Base-by-base conservation (phyloP, 164 flowering plant genomes). In the Cinnamomum chago region DNA sequence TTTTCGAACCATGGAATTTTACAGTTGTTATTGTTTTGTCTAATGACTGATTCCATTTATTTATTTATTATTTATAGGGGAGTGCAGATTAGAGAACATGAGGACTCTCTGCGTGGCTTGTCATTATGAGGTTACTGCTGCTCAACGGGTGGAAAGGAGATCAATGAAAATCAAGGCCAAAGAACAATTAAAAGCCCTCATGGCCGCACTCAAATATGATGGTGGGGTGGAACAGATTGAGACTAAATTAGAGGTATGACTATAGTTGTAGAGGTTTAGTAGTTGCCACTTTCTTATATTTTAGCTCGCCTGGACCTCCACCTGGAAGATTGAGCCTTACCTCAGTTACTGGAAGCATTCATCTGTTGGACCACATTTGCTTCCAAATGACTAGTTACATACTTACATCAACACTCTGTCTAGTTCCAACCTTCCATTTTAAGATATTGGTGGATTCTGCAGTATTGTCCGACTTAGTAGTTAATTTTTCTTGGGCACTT, bases 31-130 rank as follows among this genome's bases (percentile, higher is more conserved):
- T 7, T 40, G 47, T 6, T 40, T 40, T 40, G 47, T 40, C 47
- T 40, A 40, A 40, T 7, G n/a, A 55, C 60, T 55, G 60, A 55
- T 55, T 20, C n/a, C 60, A 55, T 15, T 55, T 3, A 55, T 55
- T 55, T 52, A 52, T 52, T 17, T 13, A 0, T 52, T 55, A 12
- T 55, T 20, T 55, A 11, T 73, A 94, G 98, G 98, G 75, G 98
- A 94, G 80, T 94, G 98, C 82, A 85, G 75, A 70, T 81, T 92
- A 51, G 97, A 94, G 75, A 94, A 94, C 83, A 88, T 94, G 93
- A 88, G 97, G 79, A 94, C 98, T 30, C 85, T 94, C 13, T 94
- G 98, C 77, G 91, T 94, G 65, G 97, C 92, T 62, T 94, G 98
- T 81, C 98, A 92, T 82, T 82, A 77, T 70, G 91, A 91, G 76